Base-by-base conservation (phyloP, 2,329 filamentous ascomycete species). In the Diaporthe sp. region DNA sequence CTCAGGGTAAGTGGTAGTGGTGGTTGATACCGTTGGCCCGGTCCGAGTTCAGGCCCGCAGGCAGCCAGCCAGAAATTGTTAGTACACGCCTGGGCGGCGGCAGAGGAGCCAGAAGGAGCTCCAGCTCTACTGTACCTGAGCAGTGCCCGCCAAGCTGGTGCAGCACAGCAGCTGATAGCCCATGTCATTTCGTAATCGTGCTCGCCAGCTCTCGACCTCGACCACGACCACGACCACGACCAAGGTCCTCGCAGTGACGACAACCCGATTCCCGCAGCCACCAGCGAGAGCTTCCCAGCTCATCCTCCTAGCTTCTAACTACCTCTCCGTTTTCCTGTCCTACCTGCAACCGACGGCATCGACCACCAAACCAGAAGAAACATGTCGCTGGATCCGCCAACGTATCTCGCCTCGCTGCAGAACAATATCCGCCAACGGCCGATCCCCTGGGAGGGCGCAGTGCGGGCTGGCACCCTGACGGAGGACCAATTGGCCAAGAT, bases 371-470 rank as follows among this genome's bases (percentile, higher is more conserved):
- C n/a, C 47, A 12, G 71, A 73, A 49, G 42, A 34, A 73, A 34
- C 20, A 98, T 98, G 96, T 96, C 95, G 84, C 91, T 98, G 85
- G 95, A 98, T 84, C 94, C 95, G 80, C 96, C 96, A 76, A 94
- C 94, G 76, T 98, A 98, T 85, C 92, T 92, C 75, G 87, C 87
- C 83, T 96, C 95, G 80, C 90, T 98, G 80, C 96, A 98, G 88
- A 97, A 95, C 91, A 98, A 98, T 89, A 98, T 98, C 84, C 95
- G 97, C 83, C 94, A 95, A 83, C 92, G 97, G 80, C 96, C 96
- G 79, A 98, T 99, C 86, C 96, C 96, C 75, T 99, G 97, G 97
- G 96, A 98, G 86, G 96, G 96, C 81, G 96, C 96, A 81, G 95
- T 98, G 79, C 92, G 97, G 85, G 95, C 95, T 80, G 95, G 96